Base-by-base conservation (phyloP, 176 grass and related monocot genomes). In the Elaeis guineensis region DNA sequence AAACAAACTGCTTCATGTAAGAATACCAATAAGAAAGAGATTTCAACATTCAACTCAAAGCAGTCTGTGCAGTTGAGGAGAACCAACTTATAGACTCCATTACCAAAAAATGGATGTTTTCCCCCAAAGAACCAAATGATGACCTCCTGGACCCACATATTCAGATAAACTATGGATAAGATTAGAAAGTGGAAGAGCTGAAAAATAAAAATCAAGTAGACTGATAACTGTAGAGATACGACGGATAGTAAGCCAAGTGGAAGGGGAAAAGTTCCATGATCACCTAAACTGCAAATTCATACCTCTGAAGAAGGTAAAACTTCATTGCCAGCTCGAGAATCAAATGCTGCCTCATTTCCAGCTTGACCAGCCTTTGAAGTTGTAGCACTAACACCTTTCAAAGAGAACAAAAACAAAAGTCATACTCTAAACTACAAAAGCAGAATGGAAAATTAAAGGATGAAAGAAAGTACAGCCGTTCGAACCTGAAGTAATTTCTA, bases 291-390 rank as follows among this genome's bases (percentile, higher is more conserved):
- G 52, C n/a, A 57, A 52, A 58, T 55, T 53, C 52, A 69, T 89
- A 98, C 93, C 78, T 86, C 93, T 29, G 67, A 18, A 50, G 69
- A 69, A 22, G 71, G 73, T 22, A 85, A 71, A 50, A 54, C 50
- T 63, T 98, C 84, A 74, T 69, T 80, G 56, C 55, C 39, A 64
- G 58, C 39, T 72, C 52, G 72, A 71, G 73, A 69, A 71, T 85
- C 84, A 28, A 61, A 50, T 53, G 58, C 62, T 24, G 17, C 44
- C 58, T 80, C 88, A 59, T 58, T 61, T 55, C 69, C 75, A 58
- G 58, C 52, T 71, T 86, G 72, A 54, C 56, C 58, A 74, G 50
- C 71, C 73, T 65, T 85, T 50, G 78, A 66, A 24, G 59, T 85
- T 50, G 78, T 63, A 24, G 59, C 64, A 66, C 52, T 85, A 25